Evolutionary conservation across 164 flowering plant species (phyloP).

Genomic region (Warburgia ugandensis): DNA sequence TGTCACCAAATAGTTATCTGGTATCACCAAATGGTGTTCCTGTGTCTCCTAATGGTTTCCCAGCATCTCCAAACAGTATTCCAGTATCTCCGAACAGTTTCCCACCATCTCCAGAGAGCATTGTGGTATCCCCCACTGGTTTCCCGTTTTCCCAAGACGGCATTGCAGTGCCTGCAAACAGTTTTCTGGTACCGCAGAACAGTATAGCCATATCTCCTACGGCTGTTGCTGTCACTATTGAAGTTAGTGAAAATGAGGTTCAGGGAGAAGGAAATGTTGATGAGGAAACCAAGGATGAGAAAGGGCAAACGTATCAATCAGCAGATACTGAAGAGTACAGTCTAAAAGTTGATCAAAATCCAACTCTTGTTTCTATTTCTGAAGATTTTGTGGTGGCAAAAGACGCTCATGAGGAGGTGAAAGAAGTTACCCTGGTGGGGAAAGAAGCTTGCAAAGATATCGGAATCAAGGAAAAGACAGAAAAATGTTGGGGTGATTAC

Average conservation of each 20-base stretch:
- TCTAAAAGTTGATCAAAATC: conserved; percentile 22
- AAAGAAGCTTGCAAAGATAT: conserved; percentile 16
- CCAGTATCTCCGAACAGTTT: conserved; percentile 31
- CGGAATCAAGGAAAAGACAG: conserved; percentile 25
- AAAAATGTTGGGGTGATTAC: conserved; percentile 83
- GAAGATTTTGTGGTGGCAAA: conserved; percentile 12
- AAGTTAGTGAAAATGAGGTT: conserved; percentile 24
- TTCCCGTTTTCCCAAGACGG: conserved; percentile 31
- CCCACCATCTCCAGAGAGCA: conserved; percentile 33
- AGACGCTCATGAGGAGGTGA: not conserved
- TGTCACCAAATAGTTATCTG: conserved; percentile 32
- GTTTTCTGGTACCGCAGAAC: too few species aligned
- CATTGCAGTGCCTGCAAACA: conserved; percentile 9
- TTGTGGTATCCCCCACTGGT: conserved; percentile 22
- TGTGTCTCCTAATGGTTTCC: conserved; percentile 35
- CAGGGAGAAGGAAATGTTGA: conserved; percentile 13
- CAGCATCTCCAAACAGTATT: conserved; percentile 27
- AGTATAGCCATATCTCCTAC: too few species aligned
- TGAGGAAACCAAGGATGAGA: conserved; percentile 15
- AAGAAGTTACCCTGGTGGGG: not conserved
- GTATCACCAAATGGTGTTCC: conserved; percentile 32
- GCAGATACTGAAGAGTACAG: conserved; percentile 16
- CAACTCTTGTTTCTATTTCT: conserved; percentile 7
- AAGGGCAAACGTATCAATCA: too few species aligned
- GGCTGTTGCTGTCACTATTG: conserved; percentile 19